Evolutionary conservation across 225 moss, liverwort and hornwort genomes (phyloP).

Genomic region (Anthoceros angustus): DNA sequence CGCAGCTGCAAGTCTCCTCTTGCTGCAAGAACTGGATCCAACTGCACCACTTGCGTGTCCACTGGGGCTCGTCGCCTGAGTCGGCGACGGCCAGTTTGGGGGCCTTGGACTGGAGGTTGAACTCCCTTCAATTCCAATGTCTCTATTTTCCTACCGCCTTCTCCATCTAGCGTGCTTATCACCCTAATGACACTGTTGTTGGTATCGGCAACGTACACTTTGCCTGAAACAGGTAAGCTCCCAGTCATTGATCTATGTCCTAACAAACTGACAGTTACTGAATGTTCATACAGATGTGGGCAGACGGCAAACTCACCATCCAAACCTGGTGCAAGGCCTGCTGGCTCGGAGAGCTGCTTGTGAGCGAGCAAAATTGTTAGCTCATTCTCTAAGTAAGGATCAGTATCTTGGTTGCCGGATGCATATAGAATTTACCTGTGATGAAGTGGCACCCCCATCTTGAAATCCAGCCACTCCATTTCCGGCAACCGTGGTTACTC

Average conservation of each 20-base stretch:
- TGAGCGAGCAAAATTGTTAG: background rate
- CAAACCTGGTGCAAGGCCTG: slow-evolving; percentile 71
- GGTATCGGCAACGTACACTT: slow-evolving; percentile 78
- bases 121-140: slow-evolving; percentile 71
- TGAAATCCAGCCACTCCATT: slow-evolving; percentile 85
- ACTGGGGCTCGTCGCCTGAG: slow-evolving; percentile 62
- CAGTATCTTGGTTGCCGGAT: background rate
- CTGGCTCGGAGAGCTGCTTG: slow-evolving; percentile 84
- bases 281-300: background rate
- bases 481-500: slow-evolving; percentile 56
- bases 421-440: slow-evolving; percentile 30
- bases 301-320: slow-evolving; percentile 29
- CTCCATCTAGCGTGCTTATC: slow-evolving; percentile 26
- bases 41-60: slow-evolving; percentile 59
- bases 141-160: slow-evolving; percentile 35
- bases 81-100: slow-evolving; percentile 43
- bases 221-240: slow-evolving; percentile 25
- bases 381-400: background rate
- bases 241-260: background rate
- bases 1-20: slow-evolving; percentile 69
- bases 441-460: slow-evolving; percentile 47
- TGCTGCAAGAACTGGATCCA: slow-evolving; percentile 38
- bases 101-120: slow-evolving; percentile 35
- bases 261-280: background rate
- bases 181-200: slow-evolving; percentile 86